Conservation (phyloP, 1,284 basidiomycete genomes). For the Ceratobasidium theobromae region DNA sequence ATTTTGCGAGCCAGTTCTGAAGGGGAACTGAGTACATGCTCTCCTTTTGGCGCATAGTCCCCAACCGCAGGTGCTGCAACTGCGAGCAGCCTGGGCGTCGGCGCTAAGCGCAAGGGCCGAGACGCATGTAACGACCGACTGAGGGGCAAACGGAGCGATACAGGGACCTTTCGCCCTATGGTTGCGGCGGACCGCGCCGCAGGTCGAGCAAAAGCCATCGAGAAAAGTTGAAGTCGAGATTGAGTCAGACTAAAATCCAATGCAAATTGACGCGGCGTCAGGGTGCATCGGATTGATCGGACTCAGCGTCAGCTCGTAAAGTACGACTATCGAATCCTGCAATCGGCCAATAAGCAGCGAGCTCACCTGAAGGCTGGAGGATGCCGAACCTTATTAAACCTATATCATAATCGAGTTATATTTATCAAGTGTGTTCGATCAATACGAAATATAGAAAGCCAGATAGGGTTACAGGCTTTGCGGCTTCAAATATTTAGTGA, state of each 20-base stretch:
- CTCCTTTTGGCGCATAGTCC: conserved; percentile 62
- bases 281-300: conserved; percentile 31
- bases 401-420: conserved; percentile 5
- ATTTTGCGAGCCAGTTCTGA: conserved; percentile 90
- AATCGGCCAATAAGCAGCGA: too few species aligned
- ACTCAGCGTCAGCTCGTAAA: neutral
- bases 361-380: conserved; percentile 19
- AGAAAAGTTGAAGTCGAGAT: conserved; percentile 28
- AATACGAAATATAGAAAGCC: neutral
- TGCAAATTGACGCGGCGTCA: conserved; percentile 25
- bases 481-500: too few species aligned
- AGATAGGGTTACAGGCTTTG: too few species aligned
- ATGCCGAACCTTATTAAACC: neutral
- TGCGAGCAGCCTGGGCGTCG: conserved; percentile 47
- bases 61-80: conserved; percentile 80
- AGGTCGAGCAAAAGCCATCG: conserved; percentile 29
- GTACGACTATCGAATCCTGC: neutral
- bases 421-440: neutral
- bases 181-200: conserved; percentile 14
- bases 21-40: conserved; percentile 82
- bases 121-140: conserved; percentile 25
- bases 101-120: conserved; percentile 16
- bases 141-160: conserved; percentile 6
- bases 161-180: neutral
- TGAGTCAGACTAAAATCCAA: conserved; percentile 28